Conservation (phyloP, 2,329 filamentous ascomycete species). For the Macrophomina tecta region DNA sequence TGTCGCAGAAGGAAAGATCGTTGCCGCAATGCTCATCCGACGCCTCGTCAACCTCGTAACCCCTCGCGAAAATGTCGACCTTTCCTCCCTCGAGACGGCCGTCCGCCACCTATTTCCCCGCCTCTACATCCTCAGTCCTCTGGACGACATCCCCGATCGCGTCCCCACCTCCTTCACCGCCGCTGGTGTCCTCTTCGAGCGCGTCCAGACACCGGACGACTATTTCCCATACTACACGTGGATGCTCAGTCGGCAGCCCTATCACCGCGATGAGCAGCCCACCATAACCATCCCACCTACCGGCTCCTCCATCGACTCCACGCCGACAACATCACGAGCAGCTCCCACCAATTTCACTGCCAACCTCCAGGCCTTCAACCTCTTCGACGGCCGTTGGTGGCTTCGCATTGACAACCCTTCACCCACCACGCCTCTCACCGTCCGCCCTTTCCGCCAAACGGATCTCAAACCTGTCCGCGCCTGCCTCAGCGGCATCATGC, state of each 20-base stretch:
- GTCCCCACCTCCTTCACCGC: constrained; percentile 33
- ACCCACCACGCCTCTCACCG: constrained; percentile 36
- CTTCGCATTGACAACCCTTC: constrained; percentile 51
- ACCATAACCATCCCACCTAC: constrained; percentile 13
- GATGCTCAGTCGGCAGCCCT: constrained; percentile 28
- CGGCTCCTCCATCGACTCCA: neutral
- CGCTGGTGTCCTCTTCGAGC: constrained; percentile 36
- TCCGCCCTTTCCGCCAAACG: constrained; percentile 43
- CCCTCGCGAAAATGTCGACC: constrained; percentile 51
- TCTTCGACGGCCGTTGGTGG: constrained; percentile 66
- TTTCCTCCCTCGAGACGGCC: constrained; percentile 51
- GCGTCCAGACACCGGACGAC: neutral
- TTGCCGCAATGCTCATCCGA: constrained; percentile 53
- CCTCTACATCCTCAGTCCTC: constrained; percentile 29
- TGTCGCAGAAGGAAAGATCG: constrained; percentile 22
- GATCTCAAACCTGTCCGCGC: constrained; percentile 30
- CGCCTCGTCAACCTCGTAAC: constrained; percentile 57
- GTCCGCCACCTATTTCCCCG: constrained; percentile 50
- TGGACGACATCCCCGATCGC: constrained; percentile 22
- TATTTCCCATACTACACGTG: constrained; percentile 30
- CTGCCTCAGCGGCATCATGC: constrained; percentile 20
- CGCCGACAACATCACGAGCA: neutral
- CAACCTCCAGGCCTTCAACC: constrained; percentile 39
- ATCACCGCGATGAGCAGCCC: constrained; percentile 9
- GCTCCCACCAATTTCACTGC: neutral